phyloP scores from a whole-genome alignment of 441 rosid genomes.

The Mallotus japonicus region DNA sequence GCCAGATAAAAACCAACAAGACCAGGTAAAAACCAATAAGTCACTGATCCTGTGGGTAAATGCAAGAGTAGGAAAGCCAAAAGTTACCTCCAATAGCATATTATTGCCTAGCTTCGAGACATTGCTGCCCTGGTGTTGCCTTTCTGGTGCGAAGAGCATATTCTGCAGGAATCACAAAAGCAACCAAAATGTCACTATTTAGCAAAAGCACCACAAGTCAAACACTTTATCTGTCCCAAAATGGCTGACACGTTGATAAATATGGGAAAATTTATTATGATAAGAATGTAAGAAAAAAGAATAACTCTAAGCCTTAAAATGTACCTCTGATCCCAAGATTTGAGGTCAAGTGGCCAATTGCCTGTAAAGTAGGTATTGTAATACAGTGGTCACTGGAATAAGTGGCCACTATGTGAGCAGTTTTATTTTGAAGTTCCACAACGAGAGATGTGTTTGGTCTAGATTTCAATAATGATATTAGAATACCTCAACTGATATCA shows the following conservation, averaged over 20 bases:
- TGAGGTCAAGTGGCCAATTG: background rate
- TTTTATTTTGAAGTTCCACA: background rate
- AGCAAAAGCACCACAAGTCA: background rate
- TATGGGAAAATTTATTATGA: background rate
- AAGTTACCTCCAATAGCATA: background rate
- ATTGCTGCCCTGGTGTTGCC: background rate
- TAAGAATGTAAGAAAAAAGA: constrained; percentile 12
- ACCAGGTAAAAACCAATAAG: background rate
- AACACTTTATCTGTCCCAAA: background rate
- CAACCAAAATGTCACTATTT: background rate
- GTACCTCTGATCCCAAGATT: constrained; percentile 2
- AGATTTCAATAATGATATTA: constrained; percentile 4
- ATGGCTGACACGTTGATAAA: background rate
- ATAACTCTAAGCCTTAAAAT: background rate
- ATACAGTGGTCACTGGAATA: background rate
- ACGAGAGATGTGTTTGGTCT: background rate
- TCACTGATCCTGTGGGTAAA: background rate
- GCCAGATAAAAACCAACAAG: background rate
- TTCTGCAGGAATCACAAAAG: constrained; percentile 8
- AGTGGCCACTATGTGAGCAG: background rate
- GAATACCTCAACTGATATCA: background rate
- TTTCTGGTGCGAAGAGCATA: constrained; percentile 5
- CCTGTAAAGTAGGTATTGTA: background rate
- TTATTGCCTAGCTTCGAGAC: background rate
- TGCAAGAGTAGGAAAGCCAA: background rate